phyloP scores from a whole-genome alignment of 164 flowering plant genomes.

The Amborella trichopoda region DNA sequence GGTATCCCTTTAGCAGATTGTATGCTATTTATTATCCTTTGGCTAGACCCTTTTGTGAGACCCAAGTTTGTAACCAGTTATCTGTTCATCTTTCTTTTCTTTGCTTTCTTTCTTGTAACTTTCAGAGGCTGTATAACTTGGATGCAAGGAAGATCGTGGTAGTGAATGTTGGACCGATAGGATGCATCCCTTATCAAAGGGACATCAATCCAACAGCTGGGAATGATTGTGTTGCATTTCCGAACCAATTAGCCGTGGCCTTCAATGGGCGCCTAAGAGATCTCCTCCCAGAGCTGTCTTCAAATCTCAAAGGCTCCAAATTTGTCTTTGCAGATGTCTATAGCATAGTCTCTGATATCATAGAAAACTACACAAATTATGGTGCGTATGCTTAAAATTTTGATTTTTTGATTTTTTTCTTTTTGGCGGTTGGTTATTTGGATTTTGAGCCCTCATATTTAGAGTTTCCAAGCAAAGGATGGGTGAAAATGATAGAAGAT shows the following conservation, averaged over 20 bases:
- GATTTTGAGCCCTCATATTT: too few relatives aligned
- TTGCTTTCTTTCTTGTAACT: neutral
- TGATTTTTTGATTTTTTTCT: too few relatives aligned
- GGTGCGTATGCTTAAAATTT: conserved; percentile 37
- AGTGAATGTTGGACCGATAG: conserved; percentile 62
- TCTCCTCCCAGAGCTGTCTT: conserved; percentile 29
- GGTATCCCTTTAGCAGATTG: too few relatives aligned
- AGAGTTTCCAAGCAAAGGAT: too few relatives aligned
- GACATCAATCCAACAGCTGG: conserved; percentile 34
- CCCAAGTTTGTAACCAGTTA: too few relatives aligned
- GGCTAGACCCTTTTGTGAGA: too few relatives aligned
- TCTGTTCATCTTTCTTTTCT: too few relatives aligned
- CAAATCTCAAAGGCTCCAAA: conserved; percentile 22
- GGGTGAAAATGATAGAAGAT: too few relatives aligned
- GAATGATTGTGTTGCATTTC: conserved; percentile 26
- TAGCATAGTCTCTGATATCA: conserved; percentile 29
- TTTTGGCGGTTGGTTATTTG: too few relatives aligned
- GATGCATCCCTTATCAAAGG: conserved; percentile 64
- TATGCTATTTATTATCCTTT: too few relatives aligned
- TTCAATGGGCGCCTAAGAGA: conserved; percentile 36
- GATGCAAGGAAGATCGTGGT: conserved; percentile 58
- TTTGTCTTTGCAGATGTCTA: conserved; percentile 55
- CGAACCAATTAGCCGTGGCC: conserved; percentile 37
- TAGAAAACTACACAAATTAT: conserved; percentile 30
- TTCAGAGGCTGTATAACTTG: conserved; percentile 51